Base-by-base conservation (phyloP, 2,329 filamentous ascomycete genomes). In the Coniochaeta pulveracea region DNA sequence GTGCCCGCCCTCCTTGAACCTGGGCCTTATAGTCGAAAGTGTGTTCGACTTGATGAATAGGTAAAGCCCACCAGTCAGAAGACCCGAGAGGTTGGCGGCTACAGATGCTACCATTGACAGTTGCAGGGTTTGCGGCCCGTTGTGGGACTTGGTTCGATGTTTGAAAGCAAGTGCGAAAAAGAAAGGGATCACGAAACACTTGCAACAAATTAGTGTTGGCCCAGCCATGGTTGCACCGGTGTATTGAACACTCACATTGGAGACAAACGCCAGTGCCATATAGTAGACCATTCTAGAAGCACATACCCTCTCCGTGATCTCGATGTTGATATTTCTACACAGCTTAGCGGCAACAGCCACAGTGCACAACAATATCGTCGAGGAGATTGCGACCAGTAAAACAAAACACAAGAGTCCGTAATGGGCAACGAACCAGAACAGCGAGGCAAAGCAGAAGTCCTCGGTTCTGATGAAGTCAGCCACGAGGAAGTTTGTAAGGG, bases 271-370 rank as follows among this genome's bases (percentile, higher is more conserved):
- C 34, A 79, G 50, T 2, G 65, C 52, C 40, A 80, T 58, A 47
- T 78, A 82, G 49, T 79, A 83, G 9, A 80, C 71, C 73, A 82
- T 81, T 38, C 74, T 64, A 6, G 77, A 81, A 4, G 78, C 77
- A 21, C 72, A 63, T 37, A 75, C 65, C 29, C 78, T 61, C 50
- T 82, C 73, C 11, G 66, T 61, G 14, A 65, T 58, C 24, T 76
- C 72, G 33, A 81, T 63, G 11, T 62, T 59, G 10, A 63, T 55
- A 37, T 64, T 66, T 21, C 63, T 64, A 42, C 66, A 66, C 16
- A 84, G 56, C 39, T 68, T 70, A 24, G 69, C 49, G 47, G 72
- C 77, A 32, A 80, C 66, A 17, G 67, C 52, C 10, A 64, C 46
- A n/a, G 62, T 61, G 41, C 68, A 63, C 10, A 64, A 40, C 10